Base-by-base conservation (phyloP, 139 green algal genomes). In the Closterium sp. region DNA sequence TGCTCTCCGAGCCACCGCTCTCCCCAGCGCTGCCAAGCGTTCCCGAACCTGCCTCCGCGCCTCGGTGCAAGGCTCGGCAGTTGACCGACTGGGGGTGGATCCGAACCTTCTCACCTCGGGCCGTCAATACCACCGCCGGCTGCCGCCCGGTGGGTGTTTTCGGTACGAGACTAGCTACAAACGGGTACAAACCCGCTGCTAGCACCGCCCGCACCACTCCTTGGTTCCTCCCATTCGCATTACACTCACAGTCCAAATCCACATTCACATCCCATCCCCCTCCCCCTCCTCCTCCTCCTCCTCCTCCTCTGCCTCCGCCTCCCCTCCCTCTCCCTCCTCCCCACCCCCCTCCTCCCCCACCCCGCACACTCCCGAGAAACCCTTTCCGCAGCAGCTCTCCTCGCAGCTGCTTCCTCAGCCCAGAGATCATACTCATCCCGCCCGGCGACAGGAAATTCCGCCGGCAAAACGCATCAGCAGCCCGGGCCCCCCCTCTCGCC, bases 51-150 rank as follows among this genome's bases (percentile, higher is more conserved):
- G 19, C 62, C 62, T 79, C 62, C 62, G 19, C 17, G 62, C 62
- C 62, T 79, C 84, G 89, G 34, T 92, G 89, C 32, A 92, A 73
- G 31, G 89, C 21, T 32, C 92, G 62, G 89, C 38, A 93, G 70
- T 94, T 94, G 62, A 85, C 70, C 29, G 89, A 93, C 70, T 94
- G 89, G 2, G 92, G 92, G 30, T 94, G 92, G 31, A 94, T 93
- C 31, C 92, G 92, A 31, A 89, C 92, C 70, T 94, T 94, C 32
- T 94, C 90, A 24, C 89, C 89, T 27, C 32, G 27, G 13, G 92
- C 28, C 31, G 92, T 94, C 28, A 89, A n/a, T 27, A 94, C 89
- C 28, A 93, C 21, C 7, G 89, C 45, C 29, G 84, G 91, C 62
- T 29, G 31, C 29, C 31, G 31, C n/a, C 84, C 89, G 5, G 9